Percentiles rank a stretch among this genome's conserved stretches.
Evolutionary conservation across 768 basidiomycete genomes (phyloP).

Genomic region (Auriscalpium microsporum): DNA sequence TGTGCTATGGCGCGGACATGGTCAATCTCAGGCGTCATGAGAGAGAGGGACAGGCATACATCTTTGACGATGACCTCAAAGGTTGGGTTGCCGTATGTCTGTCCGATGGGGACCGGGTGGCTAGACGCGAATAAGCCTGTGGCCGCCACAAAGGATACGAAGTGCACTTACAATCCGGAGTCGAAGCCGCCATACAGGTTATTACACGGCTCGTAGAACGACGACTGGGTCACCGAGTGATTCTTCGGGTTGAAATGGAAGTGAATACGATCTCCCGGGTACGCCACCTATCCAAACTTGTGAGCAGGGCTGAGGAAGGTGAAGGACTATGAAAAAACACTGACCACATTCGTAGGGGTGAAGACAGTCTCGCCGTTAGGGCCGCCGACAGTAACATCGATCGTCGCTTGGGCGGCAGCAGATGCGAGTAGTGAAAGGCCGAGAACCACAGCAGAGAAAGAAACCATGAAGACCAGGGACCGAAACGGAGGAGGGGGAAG

Average conservation of each 20-base stretch:
- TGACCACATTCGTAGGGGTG: slow-evolving; percentile 1
- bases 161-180: slow-evolving; percentile 22
- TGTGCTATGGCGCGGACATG: neutral
- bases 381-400: slow-evolving; percentile 2
- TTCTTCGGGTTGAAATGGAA: slow-evolving; percentile 23
- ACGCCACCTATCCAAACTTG: neutral
- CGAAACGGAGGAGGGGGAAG: neutral
- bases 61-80: slow-evolving; percentile 19
- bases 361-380: neutral
- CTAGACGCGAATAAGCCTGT: slow-evolving; percentile 3
- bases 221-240: slow-evolving; percentile 24
- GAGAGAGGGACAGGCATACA: slow-evolving; percentile 2
- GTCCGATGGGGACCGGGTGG: slow-evolving; percentile 15
- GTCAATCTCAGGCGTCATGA: neutral
- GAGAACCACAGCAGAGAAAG: neutral
- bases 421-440: slow-evolving; percentile 3
- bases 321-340: neutral
- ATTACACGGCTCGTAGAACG: slow-evolving; percentile 22
- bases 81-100: slow-evolving; percentile 3
- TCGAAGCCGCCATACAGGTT: slow-evolving; percentile 17
- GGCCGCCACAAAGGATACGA: neutral
- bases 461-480: neutral
- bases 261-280: slow-evolving; percentile 14
- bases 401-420: neutral
- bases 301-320: too few species aligned